Conservation (phyloP, 2,329 filamentous ascomycete species). For the Trichoderma atroviride region DNA sequence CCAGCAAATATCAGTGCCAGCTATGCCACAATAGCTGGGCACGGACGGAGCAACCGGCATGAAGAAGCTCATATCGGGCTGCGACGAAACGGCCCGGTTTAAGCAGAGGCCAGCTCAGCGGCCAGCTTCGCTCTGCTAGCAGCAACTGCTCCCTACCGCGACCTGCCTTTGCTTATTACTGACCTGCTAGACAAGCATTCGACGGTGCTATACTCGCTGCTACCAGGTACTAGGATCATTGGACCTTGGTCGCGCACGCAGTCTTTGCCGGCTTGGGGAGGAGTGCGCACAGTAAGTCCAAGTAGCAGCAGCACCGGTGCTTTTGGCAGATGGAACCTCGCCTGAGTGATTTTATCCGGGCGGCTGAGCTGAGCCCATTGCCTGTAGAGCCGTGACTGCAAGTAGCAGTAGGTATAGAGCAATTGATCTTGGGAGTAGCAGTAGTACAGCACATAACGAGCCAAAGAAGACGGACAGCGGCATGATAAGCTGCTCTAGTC, state of each 20-base stretch:
- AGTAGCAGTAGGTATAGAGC: not conserved
- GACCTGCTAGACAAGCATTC: not conserved
- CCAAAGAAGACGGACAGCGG: not conserved
- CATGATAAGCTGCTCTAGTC: not conserved
- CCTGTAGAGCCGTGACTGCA: not conserved
- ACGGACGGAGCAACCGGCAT: constrained; percentile 2
- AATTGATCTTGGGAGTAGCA: not conserved
- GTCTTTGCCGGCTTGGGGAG: constrained; percentile 23
- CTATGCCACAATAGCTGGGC: not conserved
- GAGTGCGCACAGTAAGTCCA: constrained; percentile 18
- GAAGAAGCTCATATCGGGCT: constrained; percentile 12
- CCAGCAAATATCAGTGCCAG: not conserved
- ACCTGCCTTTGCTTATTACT: not conserved
- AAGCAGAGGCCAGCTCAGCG: constrained; percentile 7
- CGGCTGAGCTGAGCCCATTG: constrained; percentile 19
- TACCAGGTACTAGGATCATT: constrained; percentile 12
- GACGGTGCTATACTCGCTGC: not conserved
- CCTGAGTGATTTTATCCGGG: constrained; percentile 26
- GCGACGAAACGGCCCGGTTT: constrained; percentile 24
- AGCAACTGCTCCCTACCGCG: not conserved
- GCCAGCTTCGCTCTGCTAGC: not conserved
- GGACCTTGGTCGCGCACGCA: constrained; percentile 16
- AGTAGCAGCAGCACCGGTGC: constrained; percentile 7
- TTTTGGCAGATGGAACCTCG: constrained; percentile 25
- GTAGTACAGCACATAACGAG: not conserved